A percentile compares a stretch with the other conserved stretches of the same genome.
Evolutionary conservation across 2,329 filamentous ascomycete species (phyloP).

Genomic region (Verruconis gallopava): DNA sequence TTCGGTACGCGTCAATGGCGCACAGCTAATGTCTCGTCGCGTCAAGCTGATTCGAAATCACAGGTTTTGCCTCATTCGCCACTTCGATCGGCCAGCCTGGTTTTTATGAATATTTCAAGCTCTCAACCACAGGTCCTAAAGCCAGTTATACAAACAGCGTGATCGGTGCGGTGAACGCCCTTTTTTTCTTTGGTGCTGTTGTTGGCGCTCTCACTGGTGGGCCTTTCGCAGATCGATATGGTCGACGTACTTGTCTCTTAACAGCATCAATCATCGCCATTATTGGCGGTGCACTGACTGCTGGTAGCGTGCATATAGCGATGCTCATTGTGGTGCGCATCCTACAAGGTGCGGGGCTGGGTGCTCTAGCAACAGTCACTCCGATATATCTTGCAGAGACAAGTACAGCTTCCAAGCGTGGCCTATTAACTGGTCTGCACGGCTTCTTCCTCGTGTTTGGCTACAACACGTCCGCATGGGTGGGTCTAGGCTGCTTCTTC

Average conservation of each 20-base stretch:
- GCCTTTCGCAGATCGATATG: background rate
- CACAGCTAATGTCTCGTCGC: background rate
- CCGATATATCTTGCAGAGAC: constrained; percentile 18
- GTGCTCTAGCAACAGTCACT: constrained; percentile 14
- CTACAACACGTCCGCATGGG: constrained; percentile 14
- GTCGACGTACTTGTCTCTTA: background rate
- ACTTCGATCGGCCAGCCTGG: constrained; percentile 5
- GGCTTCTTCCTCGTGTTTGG: constrained; percentile 18
- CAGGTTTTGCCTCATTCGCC: background rate
- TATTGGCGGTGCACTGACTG: constrained; percentile 5
- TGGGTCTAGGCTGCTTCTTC: constrained; percentile 9
- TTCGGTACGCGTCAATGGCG: constrained; percentile 9
- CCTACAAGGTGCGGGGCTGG: constrained; percentile 7
- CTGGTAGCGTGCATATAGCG: constrained; percentile 4
- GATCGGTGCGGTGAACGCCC: constrained; percentile 6
- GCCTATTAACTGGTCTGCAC: constrained; percentile 17
- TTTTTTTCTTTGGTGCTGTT: constrained; percentile 5
- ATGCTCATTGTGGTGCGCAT: constrained; percentile 6
- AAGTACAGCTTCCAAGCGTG: constrained; percentile 16
- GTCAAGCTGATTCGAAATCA: background rate
- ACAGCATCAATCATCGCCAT: background rate
- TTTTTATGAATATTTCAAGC: constrained; percentile 6
- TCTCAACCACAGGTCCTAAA: constrained; percentile 10
- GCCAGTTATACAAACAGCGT: background rate
- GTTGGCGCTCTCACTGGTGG: constrained; percentile 2